phyloP scores from a whole-genome alignment of 2,329 filamentous ascomycete species.

The Monosporascus sp. region DNA sequence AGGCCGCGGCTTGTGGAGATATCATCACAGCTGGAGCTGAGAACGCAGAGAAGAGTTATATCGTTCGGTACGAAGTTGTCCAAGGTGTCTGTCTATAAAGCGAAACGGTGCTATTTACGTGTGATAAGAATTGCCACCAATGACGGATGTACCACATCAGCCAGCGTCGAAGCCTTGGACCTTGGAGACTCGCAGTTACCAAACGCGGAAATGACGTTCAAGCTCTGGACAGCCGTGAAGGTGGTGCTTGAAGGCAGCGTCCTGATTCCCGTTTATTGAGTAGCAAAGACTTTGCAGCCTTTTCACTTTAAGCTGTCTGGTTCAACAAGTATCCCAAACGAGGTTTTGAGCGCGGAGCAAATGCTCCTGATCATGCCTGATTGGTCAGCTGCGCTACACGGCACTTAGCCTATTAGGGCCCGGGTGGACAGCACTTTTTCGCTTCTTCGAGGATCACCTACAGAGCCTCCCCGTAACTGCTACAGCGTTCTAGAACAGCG shows the following conservation, averaged over 20 bases:
- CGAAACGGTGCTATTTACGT: not conserved
- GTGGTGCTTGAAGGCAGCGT: not conserved
- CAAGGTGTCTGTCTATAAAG: not conserved
- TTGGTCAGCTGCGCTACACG: not conserved
- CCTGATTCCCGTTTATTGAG: not conserved
- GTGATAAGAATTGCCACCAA: not conserved
- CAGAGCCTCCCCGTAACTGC: not conserved
- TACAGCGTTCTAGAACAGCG: not conserved
- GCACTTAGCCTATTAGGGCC: not conserved
- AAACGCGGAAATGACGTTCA: not conserved
- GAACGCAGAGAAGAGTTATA: not conserved
- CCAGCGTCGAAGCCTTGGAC: not conserved
- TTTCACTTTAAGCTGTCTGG: not conserved
- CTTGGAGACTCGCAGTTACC: not conserved
- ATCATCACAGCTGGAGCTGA: not conserved
- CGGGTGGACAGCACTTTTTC: not conserved
- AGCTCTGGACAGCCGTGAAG: not conserved
- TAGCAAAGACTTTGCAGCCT: not conserved
- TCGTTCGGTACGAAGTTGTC: not conserved
- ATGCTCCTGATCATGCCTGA: not conserved
- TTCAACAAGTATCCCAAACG: not conserved
- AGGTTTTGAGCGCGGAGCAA: not conserved
- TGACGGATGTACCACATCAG: constrained; percentile 1
- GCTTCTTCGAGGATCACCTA: not conserved
- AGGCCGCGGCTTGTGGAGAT: not conserved